Conservation (phyloP, 2,329 filamentous ascomycete species). For the Colletotrichum coccodes region DNA sequence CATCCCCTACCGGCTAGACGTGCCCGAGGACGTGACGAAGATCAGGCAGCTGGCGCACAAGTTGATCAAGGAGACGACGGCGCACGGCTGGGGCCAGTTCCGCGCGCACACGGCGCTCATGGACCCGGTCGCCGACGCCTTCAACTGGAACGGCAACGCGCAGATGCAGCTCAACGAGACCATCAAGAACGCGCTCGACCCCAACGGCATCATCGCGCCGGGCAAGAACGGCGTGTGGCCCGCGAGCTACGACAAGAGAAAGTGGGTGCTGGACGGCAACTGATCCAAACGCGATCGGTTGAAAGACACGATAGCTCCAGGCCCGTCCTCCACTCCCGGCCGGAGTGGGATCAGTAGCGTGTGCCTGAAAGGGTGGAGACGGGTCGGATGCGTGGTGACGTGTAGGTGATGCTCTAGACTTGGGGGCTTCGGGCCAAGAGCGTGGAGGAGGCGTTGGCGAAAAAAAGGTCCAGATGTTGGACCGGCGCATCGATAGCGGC, state of each 20-base stretch:
- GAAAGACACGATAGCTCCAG: background rate
- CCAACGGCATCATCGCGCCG: conserved; percentile 46
- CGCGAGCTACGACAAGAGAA: conserved; percentile 36
- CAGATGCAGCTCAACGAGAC: conserved; percentile 54
- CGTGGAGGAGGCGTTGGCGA: background rate
- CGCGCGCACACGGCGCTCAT: conserved; percentile 54
- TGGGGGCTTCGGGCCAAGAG: background rate
- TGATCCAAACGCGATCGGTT: no score
- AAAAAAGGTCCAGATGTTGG: background rate
- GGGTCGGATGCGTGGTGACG: background rate
- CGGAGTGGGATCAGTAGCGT: background rate
- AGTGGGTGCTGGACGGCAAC: conserved; percentile 30
- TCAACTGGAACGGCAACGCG: conserved; percentile 52
- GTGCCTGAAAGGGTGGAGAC: background rate
- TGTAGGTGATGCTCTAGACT: background rate
- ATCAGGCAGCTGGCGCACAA: conserved; percentile 39
- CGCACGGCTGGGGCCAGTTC: conserved; percentile 54
- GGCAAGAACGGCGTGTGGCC: conserved; percentile 48
- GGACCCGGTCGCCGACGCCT: conserved; percentile 55
- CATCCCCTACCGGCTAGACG: conserved; percentile 59
- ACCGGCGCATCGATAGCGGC: background rate
- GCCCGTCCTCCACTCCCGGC: background rate
- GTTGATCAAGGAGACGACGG: conserved; percentile 50
- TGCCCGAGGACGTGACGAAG: conserved; percentile 47
- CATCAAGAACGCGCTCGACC: conserved; percentile 55